A percentile compares a stretch with the other conserved stretches of the same genome.
These are phyloP conservation scores for Nephelium lappaceum DNA, from an alignment of 345 rosid genomes.

Conservation along the genomic window DNA sequence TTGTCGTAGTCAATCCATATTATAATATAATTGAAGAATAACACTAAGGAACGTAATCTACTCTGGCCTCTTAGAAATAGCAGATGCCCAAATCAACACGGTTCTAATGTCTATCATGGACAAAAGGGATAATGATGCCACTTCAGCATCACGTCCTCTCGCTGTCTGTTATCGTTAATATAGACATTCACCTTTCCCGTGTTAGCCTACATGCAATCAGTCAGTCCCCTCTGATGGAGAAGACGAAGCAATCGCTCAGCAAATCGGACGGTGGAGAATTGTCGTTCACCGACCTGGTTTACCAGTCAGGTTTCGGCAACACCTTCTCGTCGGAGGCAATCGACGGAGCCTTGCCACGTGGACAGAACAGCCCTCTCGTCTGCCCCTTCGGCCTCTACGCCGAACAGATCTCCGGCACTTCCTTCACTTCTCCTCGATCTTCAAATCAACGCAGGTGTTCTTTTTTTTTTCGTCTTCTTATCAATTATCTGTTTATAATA, in stretches of 20 bases:
- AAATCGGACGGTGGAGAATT: conserved; percentile 22
- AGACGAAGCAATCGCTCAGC: not conserved
- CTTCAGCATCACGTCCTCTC: not conserved
- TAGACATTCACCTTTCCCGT: not conserved
- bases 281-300: conserved; percentile 31
- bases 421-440: conserved; percentile 91
- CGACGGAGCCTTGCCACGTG: conserved; percentile 72
- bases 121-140: not conserved
- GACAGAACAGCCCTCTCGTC: conserved; percentile 84
- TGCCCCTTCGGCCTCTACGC: conserved; percentile 95
- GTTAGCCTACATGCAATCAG: too few relatives aligned
- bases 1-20: too few relatives aligned
- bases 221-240: conserved; percentile 12
- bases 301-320: conserved; percentile 74
- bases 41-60: too few relatives aligned
- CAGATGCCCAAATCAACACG: too few relatives aligned
- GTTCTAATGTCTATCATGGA: too few relatives aligned
- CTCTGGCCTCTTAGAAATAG: too few relatives aligned
- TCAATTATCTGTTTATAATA: not conserved
- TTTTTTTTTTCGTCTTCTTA: not conserved
- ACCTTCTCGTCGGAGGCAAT: conserved; percentile 79
- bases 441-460: conserved; percentile 73
- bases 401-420: conserved; percentile 95
- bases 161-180: not conserved
- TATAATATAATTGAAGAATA: too few relatives aligned